Evolutionary conservation across 257 asterid species (phyloP).

Genomic region (Plantago elongata): DNA sequence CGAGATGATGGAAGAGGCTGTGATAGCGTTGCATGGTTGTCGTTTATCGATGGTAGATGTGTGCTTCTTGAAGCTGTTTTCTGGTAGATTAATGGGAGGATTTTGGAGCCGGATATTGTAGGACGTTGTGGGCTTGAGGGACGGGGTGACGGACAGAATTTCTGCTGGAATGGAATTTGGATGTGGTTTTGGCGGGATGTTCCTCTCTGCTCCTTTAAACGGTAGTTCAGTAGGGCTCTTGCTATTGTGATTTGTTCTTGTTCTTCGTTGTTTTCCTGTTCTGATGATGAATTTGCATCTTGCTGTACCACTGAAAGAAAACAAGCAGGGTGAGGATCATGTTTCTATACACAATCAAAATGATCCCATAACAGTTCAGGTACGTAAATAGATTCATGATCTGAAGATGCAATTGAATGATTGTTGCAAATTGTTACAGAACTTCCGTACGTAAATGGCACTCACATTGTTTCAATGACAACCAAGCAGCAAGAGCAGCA

Average conservation of each 20-base stretch:
- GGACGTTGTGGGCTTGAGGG: conserved; percentile 65
- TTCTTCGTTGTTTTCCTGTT: conserved; percentile 58
- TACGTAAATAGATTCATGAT: no score
- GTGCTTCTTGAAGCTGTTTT: conserved; percentile 31
- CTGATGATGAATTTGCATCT: conserved; percentile 47
- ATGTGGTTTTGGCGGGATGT: conserved; percentile 17
- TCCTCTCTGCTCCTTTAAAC: conserved; percentile 33
- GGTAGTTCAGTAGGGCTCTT: conserved; percentile 59
- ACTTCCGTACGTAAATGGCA: background rate
- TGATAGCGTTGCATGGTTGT: conserved; percentile 23
- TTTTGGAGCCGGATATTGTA: conserved; percentile 49
- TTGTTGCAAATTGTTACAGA: no score
- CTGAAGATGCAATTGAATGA: no score
- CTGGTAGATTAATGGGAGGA: conserved; percentile 59
- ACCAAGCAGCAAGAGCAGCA: conserved; percentile 85
- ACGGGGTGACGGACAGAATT: conserved; percentile 37
- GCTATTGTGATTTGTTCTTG: conserved; percentile 74
- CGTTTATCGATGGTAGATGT: conserved; percentile 25
- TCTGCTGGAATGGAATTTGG: conserved; percentile 40
- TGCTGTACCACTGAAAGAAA: conserved; percentile 54
- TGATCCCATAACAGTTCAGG: no score
- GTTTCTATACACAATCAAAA: no score
- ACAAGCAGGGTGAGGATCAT: background rate
- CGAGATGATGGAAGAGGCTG: conserved; percentile 25
- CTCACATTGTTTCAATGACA: conserved; percentile 67